Base-by-base conservation (phyloP, 2,329 filamentous ascomycete genomes). In the Aspergillus fumigatiaffinis region DNA sequence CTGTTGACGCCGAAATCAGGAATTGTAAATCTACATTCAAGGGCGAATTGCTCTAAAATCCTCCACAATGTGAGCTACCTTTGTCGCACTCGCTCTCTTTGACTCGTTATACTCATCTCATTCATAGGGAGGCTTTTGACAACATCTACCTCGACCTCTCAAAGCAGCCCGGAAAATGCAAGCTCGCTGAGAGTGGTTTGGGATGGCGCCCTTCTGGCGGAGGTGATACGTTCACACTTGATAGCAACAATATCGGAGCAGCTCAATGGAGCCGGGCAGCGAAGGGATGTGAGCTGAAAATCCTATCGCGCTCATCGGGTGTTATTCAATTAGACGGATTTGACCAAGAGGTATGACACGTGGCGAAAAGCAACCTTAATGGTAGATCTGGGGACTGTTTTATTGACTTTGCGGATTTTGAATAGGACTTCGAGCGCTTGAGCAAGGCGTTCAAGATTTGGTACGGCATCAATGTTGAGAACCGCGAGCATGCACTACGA, bases 121-220 rank as follows among this genome's bases (percentile, higher is more conserved):
- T 23, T 50, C 47, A 52, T 41, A 87, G 84, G 84, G 94, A 99
- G 85, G 94, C 89, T 72, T 99, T 99, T 78, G 93, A 97, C 73
- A 92, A 91, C 77, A 96, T 97, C 79, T 92, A 94, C 77, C 86
- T 99, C 68, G 93, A 99, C 75, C 85, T 99, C 59, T 97, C 92
- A 68, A 94, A 92, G 76, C 89, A 94, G 76, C 84, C 87, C 58
- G 94, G 94, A 66, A 94, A 93, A 79, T 97, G 92, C 79, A 87
- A 94, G 72, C 92, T 99, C 70, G 92, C 93, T 62, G 93, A 97
- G 74, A 92, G 87, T 53, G 94, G 94, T 59, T 85, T 97, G 67
- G 94, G 93, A 55, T 99, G 95, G 95, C 96, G 96, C 77, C 91
- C 93, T 28, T 84, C 86, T 4, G 86, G 86, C 53, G 92, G 90